Conservation (phyloP, 306 rosid genomes). For the Sophora flavescens region DNA sequence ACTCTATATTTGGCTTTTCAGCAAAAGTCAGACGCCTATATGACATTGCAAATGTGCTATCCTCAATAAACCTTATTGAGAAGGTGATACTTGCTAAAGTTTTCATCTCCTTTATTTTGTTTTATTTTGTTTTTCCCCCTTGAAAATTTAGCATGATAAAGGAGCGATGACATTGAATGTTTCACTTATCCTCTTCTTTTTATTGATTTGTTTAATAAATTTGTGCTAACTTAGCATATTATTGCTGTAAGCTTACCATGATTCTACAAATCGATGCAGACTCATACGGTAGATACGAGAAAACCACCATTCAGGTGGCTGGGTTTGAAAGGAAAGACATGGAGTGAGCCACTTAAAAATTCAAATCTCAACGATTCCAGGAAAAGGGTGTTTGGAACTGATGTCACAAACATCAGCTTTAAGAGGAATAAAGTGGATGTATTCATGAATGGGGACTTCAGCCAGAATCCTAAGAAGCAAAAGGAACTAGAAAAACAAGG, state of each 20-base stretch:
- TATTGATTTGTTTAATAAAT: background rate
- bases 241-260: slow-evolving; percentile 12
- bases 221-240: background rate
- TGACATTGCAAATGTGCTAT: slow-evolving; percentile 92
- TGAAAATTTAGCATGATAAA: background rate
- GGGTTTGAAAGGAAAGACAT: slow-evolving; percentile 61
- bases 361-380: slow-evolving; percentile 54
- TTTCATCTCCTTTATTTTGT: background rate
- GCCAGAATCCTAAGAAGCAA: slow-evolving; percentile 42
- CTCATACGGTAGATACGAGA: slow-evolving; percentile 75
- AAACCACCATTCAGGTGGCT: slow-evolving; percentile 95
- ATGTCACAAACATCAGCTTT: slow-evolving; percentile 70
- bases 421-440: slow-evolving; percentile 58
- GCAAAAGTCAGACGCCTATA: slow-evolving; percentile 96
- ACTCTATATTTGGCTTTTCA: slow-evolving; percentile 50
- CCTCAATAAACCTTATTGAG: slow-evolving; percentile 88
- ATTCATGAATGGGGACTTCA: slow-evolving; percentile 44
- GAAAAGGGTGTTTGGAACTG: slow-evolving; percentile 83
- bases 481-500: slow-evolving; percentile 47
- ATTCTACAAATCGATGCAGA: slow-evolving; percentile 57
- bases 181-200: background rate
- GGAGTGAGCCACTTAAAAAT: slow-evolving; percentile 37
- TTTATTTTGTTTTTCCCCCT: background rate
- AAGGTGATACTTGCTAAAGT: slow-evolving; percentile 60
- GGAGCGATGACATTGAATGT: background rate